These are phyloP conservation scores for Lepiota venenata DNA, from an alignment of 768 basidiomycete genomes.

Conservation along the genomic window DNA sequence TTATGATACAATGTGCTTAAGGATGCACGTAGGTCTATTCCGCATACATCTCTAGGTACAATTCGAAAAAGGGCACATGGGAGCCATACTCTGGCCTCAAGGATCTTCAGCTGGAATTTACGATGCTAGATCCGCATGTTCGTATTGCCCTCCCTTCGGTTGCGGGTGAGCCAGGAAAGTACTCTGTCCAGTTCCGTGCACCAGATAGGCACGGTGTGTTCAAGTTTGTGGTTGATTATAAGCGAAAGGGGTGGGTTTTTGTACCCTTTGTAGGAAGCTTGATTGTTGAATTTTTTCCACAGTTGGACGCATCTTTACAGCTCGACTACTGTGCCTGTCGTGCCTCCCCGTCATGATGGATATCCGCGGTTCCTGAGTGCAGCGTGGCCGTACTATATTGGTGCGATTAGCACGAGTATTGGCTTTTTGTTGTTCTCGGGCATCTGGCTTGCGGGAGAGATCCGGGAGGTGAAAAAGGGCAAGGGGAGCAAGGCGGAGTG, in stretches of 20 bases:
- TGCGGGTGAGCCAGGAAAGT: conserved; percentile 55
- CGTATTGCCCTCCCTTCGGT: conserved; percentile 72
- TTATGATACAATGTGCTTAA: conserved; percentile 2
- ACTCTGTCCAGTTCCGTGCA: conserved; percentile 80
- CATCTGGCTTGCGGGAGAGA: conserved; percentile 84
- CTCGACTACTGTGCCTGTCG: conserved; percentile 77
- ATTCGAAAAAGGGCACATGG: conserved; percentile 58
- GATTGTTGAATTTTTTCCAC: conserved; percentile 10
- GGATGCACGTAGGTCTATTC: conserved; percentile 56
- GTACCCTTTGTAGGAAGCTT: neutral
- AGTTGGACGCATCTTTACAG: conserved; percentile 78
- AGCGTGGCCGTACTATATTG: conserved; percentile 94
- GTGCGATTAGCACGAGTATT: conserved; percentile 84
- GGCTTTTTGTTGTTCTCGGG: conserved; percentile 86
- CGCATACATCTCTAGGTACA: conserved; percentile 68
- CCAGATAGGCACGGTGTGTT: conserved; percentile 98
- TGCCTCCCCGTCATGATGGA: conserved; percentile 91
- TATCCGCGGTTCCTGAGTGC: conserved; percentile 95
- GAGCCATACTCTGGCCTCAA: conserved; percentile 62
- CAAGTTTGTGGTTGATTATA: conserved; percentile 92
- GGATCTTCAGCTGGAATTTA: conserved; percentile 94
- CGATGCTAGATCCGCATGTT: conserved; percentile 97
- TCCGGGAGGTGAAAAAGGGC: conserved; percentile 54
- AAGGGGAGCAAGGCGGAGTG: conserved; percentile 43
- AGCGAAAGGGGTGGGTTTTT: conserved; percentile 73